Base-by-base conservation (phyloP, 768 basidiomycete genomes). In the Gloeophyllum trabeum region DNA sequence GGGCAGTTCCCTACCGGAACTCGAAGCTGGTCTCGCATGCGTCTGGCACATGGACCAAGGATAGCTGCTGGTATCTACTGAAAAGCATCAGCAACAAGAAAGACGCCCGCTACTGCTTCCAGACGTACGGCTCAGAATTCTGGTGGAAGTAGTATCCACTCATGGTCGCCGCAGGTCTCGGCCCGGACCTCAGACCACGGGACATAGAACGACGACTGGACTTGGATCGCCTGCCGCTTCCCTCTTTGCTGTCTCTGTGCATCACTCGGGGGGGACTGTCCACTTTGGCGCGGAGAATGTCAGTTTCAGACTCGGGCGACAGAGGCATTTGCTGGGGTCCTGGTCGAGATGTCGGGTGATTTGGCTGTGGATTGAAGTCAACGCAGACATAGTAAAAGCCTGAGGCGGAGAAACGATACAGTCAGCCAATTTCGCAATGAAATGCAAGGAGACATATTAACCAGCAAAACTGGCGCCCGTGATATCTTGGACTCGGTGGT, bases 311-410 rank as follows among this genome's bases (percentile, higher is more conserved):
- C 25, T 50, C 63, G 48, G 43, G 59, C 41, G 50, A 48, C 30
- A 50, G 56, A 40, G 68, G 63, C 25, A 57, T 59, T 5, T 61
- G 56, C 38, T 66, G 61, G 10, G 66, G 53, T 22, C 63, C 47
- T 32, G 51, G 49, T 35, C 62, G 55, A 24, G 57, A 49, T 39
- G 62, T 48, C 18, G 63, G 54, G 7, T 62, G 54, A 10, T 48
- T 46, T 24, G 70, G 60, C 14, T 72, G 69, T 4, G 88, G 84
- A 52, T 84, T 85, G 56, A 92, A 86, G 57, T 96, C 92, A 32
- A 96, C 86, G 58, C 91, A 89, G 43, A 93, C 86, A 53, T 91
- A 94, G 64, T 93, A 96, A 63, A 96, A 93, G 24, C 90, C 92
- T 84, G 56, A 36, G 14, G 43, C 43, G 2, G 26, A 46, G 12